Evolutionary conservation across 1,284 basidiomycete species (phyloP), one percentile per base, ranked within the genome.

Genomic region (Takashimella koratensis): DNA sequence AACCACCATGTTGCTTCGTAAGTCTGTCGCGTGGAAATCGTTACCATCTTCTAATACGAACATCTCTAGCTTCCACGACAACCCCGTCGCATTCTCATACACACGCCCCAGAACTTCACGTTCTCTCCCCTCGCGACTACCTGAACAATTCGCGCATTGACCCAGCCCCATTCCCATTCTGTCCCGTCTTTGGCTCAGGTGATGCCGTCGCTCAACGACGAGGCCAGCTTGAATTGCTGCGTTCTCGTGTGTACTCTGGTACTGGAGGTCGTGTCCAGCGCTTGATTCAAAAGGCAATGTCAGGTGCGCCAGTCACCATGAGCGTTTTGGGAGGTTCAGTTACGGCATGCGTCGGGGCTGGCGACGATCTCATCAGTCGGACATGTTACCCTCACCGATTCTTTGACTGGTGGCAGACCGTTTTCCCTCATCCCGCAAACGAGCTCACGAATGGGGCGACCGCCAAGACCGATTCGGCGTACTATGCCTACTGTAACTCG

Each of bases 391-490:
- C 93, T 1, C 85, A 88, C 39, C 83, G 83, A 41, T 88, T 97
- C 78, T 96, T 96, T 79, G 80, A 86, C 54, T 97, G 94, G 93
- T 94, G 92, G 87, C 91, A 94, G 76, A 82, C 81, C 49, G 83
- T 96, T 16, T 97, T 97, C 77, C 93, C 93, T 1, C 89, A 97
- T 75, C 92, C 92, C 0, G 88, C 88, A 2, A 90, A 90, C 6
- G 92, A 96, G 74, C 82, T 97, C 60, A 97, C 94, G 13, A 96
- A 96, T 72, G 94, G 93, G 26, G 94, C 93, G 2, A 86, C 92
- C 79, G 83, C 90, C 22, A 83, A 84, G 47, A 91, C 90, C 36
- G 87, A 87, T 74, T 92, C 91, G 3, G 86, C 85, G 3, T 97
- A 97, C 78, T 97, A 91, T 78, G 87, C 86, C 3, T 96, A 86